Conservation (phyloP, 257 asterid species). For the Coffea canephora region DNA sequence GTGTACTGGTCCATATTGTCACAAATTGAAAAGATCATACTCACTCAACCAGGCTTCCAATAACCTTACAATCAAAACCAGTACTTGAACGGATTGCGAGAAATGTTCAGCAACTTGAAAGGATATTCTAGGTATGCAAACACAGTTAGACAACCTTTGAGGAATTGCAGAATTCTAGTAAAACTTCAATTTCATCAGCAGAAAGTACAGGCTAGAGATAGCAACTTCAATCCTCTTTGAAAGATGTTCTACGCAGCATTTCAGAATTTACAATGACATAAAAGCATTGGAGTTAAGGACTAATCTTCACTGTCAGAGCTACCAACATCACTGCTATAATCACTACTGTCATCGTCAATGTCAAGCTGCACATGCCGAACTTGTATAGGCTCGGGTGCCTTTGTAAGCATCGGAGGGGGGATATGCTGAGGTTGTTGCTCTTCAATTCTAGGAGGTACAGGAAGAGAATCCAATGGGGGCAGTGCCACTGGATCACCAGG, state of each 20-base stretch:
- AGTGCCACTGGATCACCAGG: constrained; percentile 80
- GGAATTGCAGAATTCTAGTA: not conserved
- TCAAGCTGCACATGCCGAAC: constrained; percentile 94
- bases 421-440: constrained; percentile 49
- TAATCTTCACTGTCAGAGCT: constrained; percentile 82
- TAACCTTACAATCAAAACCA: too few species aligned
- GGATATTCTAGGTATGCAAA: too few species aligned
- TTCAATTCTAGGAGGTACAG: constrained; percentile 53
- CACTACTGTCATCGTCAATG: constrained; percentile 75
- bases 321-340: constrained; percentile 62
- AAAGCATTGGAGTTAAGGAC: constrained; percentile 11
- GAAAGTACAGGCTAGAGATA: not conserved
- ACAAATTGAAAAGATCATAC: too few species aligned
- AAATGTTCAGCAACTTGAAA: too few species aligned
- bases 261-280: not conserved
- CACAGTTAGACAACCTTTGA: not conserved
- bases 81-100: too few species aligned
- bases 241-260: not conserved
- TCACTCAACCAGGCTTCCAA: too few species aligned
- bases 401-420: constrained; percentile 47
- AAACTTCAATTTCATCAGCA: not conserved
- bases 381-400: constrained; percentile 72
- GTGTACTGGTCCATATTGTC: too few species aligned
- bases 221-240: not conserved
- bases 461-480: constrained; percentile 67